Evolutionary conservation across 345 rosid species (phyloP).

Genomic region (Kernera saxatilis): DNA sequence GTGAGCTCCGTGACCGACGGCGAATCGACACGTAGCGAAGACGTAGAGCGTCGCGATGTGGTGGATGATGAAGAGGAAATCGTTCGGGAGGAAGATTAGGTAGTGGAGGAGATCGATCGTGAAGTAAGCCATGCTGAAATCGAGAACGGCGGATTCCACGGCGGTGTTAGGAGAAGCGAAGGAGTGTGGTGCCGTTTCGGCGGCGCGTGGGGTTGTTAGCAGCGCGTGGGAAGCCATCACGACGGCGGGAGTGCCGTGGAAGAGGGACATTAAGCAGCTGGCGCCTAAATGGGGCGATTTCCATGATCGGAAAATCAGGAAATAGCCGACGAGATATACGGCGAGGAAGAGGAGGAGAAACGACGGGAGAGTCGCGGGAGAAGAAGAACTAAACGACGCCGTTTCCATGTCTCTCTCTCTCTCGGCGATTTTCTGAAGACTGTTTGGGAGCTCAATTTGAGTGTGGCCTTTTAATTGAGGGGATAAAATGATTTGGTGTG

Average conservation of each 20-base stretch:
- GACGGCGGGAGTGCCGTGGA: slow-evolving; percentile 79
- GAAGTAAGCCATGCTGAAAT: slow-evolving; percentile 83
- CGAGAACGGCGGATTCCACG: slow-evolving; percentile 49
- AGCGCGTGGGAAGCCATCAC: slow-evolving; percentile 46
- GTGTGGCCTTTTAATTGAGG: not conserved
- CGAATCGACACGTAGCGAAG: slow-evolving; percentile 53
- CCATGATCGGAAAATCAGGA: slow-evolving; percentile 57
- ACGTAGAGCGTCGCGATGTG: slow-evolving; percentile 80
- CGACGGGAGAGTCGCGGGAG: slow-evolving; percentile 15
- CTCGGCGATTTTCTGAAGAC: not conserved
- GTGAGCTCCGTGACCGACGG: slow-evolving; percentile 52
- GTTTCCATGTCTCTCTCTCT: slow-evolving; percentile 30
- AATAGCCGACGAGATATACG: slow-evolving; percentile 45
- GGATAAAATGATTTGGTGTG: not conserved
- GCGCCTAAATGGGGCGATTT: slow-evolving; percentile 51
- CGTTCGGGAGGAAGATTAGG: slow-evolving; percentile 53
- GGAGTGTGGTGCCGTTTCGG: slow-evolving; percentile 6
- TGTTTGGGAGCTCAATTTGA: not conserved
- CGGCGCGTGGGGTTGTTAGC: slow-evolving; percentile 5
- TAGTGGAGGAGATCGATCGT: slow-evolving; percentile 65
- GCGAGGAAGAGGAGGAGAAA: slow-evolving; percentile 45
- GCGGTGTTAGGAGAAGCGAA: slow-evolving; percentile 55
- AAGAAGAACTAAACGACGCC: slow-evolving; percentile 4
- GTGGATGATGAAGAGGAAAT: slow-evolving; percentile 74
- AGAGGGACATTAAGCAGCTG: slow-evolving; percentile 66